Conservation (phyloP, 805 yeast species). For the Candida taoyuanica region DNA sequence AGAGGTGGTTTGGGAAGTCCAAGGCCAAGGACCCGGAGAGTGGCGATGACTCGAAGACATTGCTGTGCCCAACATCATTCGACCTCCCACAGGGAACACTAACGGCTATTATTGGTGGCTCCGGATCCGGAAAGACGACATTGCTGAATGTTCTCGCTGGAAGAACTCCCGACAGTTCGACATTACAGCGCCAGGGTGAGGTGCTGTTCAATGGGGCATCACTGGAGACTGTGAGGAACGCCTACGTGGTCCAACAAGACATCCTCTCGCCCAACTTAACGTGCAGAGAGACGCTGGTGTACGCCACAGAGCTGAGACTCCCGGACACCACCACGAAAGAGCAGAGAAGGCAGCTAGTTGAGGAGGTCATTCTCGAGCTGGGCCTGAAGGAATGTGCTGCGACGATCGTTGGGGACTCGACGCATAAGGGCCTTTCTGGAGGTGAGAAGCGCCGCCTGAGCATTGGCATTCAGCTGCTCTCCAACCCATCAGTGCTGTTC, state of each 20-base stretch:
- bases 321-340: conserved; percentile 39
- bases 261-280: conserved; percentile 67
- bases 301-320: conserved; percentile 69
- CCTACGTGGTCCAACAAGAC: conserved; percentile 79
- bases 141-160: conserved; percentile 63
- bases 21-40: conserved; percentile 4
- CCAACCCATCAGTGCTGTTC: conserved; percentile 72
- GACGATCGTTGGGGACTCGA: conserved; percentile 54
- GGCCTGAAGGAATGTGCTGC: conserved; percentile 68
- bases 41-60: conserved; percentile 1
- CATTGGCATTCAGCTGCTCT: conserved; percentile 74
- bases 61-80: conserved; percentile 43
- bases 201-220: conserved; percentile 32
- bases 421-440: conserved; percentile 65
- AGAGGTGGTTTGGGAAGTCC: not conserved
- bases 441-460: conserved; percentile 81
- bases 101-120: conserved; percentile 84
- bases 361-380: conserved; percentile 58
- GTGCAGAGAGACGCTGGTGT: conserved; percentile 64
- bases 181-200: conserved; percentile 38
- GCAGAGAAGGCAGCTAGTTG: conserved; percentile 48
- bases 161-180: conserved; percentile 35
- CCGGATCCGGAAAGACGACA: conserved; percentile 87
- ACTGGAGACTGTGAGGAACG: conserved; percentile 24
- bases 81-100: conserved; percentile 60